A percentile compares a stretch with the other conserved stretches of the same genome.
phyloP scores from a whole-genome alignment of 768 basidiomycete species.

The Lactarius hengduanensis region DNA sequence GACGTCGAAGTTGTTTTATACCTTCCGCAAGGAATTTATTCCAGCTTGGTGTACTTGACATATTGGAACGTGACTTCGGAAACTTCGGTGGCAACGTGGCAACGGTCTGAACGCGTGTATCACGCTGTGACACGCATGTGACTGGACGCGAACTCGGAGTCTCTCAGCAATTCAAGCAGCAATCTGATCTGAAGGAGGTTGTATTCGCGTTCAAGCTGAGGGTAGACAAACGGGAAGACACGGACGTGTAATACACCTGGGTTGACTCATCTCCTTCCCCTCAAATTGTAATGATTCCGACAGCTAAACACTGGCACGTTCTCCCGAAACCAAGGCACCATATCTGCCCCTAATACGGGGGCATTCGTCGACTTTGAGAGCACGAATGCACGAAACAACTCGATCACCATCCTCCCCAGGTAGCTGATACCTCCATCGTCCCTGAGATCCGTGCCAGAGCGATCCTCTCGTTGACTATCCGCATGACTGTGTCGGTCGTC shows the following conservation, averaged over 20 bases:
- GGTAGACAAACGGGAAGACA: neutral
- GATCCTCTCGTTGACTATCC: constrained; percentile 23
- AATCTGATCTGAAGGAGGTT: too few relatives aligned
- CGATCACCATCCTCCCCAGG: constrained; percentile 4
- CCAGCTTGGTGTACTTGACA: constrained; percentile 13
- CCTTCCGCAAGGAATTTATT: constrained; percentile 16
- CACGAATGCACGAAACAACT: constrained; percentile 16
- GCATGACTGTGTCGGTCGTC: constrained; percentile 24
- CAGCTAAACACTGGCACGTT: constrained; percentile 23
- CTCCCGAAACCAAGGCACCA: constrained; percentile 27
- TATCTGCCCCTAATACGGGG: constrained; percentile 25
- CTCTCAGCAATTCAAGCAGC: too few relatives aligned
- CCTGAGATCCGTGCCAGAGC: constrained; percentile 7
- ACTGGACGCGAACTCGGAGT: too few relatives aligned
- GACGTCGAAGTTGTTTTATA: constrained; percentile 9
- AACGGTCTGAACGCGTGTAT: too few relatives aligned
- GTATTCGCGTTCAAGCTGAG: neutral
- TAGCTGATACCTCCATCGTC: constrained; percentile 9
- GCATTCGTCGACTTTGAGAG: constrained; percentile 23
- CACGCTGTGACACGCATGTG: too few relatives aligned
- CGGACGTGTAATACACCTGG: neutral
- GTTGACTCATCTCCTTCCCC: constrained; percentile 14
- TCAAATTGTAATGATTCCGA: constrained; percentile 4
- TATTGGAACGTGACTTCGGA: too few relatives aligned
- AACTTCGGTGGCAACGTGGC: too few relatives aligned